A percentile compares a stretch with the other conserved stretches of the same genome.
Evolutionary conservation across 352 stramenopile species (phyloP).

Genomic region (Globisporangium barbulae): DNA sequence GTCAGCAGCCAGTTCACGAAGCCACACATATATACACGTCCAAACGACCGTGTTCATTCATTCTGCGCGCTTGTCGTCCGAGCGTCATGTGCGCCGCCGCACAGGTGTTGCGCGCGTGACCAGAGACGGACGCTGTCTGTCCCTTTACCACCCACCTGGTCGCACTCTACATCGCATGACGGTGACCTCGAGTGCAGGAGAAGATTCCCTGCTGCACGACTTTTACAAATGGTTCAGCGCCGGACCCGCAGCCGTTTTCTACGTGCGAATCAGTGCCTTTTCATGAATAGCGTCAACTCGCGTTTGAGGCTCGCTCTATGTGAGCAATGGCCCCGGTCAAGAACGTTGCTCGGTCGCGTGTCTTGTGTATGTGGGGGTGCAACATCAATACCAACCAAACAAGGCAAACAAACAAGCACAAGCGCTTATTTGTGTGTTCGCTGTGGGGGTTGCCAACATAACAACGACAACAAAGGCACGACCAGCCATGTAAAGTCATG

Average conservation of each 20-base stretch:
- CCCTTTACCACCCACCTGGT: slow-evolving; percentile 8
- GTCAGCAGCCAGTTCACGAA: slow-evolving; percentile 8
- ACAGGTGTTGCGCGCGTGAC: neutral
- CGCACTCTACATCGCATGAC: slow-evolving; percentile 3
- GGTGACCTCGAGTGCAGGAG: neutral
- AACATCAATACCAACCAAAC: neutral
- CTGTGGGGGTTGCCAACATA: neutral
- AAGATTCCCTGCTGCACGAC: neutral
- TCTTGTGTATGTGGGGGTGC: neutral
- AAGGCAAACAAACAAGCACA: neutral
- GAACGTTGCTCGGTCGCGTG: neutral
- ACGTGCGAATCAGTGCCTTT: neutral
- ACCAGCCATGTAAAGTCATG: slow-evolving; percentile 10
- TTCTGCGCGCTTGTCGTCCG: neutral
- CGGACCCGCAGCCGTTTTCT: neutral
- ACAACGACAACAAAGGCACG: neutral
- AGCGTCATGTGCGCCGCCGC: neutral
- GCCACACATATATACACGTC: neutral
- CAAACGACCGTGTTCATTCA: slow-evolving; percentile 2
- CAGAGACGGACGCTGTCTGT: neutral
- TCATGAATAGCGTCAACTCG: neutral
- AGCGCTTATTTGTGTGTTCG: neutral
- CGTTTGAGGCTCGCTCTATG: neutral
- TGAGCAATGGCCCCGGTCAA: neutral
- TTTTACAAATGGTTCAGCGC: neutral